Percentiles rank a stretch among this genome's conserved stretches.
Evolutionary conservation across 805 yeast genomes (phyloP).

Genomic region (Candida jianshihensis): DNA sequence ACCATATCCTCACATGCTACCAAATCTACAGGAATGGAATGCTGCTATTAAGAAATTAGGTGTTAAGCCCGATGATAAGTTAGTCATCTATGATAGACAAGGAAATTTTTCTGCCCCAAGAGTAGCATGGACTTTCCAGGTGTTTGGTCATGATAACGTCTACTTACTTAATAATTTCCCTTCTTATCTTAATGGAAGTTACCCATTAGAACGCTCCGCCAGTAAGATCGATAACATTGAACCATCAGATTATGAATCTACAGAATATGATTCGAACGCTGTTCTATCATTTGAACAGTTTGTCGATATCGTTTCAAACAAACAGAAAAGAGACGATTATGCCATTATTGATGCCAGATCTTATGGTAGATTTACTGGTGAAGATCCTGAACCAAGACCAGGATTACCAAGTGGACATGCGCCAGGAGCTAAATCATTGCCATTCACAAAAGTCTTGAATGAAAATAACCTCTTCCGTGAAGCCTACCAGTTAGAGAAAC

Average conservation of each 20-base stretch:
- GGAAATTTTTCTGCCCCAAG: conserved; percentile 88
- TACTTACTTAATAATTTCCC: conserved; percentile 65
- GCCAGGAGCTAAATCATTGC: conserved; percentile 72
- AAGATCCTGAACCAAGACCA: conserved; percentile 81
- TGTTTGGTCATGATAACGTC: conserved; percentile 71
- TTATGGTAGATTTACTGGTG: conserved; percentile 65
- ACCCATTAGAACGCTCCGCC: conserved; percentile 34
- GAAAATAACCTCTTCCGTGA: conserved; percentile 40
- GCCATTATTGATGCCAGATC: conserved; percentile 80
- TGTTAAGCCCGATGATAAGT: conserved; percentile 42
- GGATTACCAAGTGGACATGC: conserved; percentile 88
- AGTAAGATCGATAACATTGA: conserved; percentile 6
- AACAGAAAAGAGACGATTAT: conserved; percentile 37
- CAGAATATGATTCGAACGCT: conserved; percentile 34
- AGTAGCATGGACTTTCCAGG: conserved; percentile 82
- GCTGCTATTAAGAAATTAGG: conserved; percentile 49
- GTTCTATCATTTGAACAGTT: conserved; percentile 66
- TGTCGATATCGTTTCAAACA: conserved; percentile 45
- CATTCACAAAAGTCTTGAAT: conserved; percentile 59
- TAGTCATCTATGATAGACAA: conserved; percentile 78
- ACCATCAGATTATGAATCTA: conserved; percentile 28
- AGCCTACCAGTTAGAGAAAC: conserved; percentile 35
- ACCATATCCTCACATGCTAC: conserved; percentile 88
- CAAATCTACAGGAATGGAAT: conserved; percentile 50
- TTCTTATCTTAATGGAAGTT: conserved; percentile 39